These are phyloP conservation scores for Wickerhamomyces bovis DNA, from an alignment of 805 yeast genomes.

Conservation along the genomic window DNA sequence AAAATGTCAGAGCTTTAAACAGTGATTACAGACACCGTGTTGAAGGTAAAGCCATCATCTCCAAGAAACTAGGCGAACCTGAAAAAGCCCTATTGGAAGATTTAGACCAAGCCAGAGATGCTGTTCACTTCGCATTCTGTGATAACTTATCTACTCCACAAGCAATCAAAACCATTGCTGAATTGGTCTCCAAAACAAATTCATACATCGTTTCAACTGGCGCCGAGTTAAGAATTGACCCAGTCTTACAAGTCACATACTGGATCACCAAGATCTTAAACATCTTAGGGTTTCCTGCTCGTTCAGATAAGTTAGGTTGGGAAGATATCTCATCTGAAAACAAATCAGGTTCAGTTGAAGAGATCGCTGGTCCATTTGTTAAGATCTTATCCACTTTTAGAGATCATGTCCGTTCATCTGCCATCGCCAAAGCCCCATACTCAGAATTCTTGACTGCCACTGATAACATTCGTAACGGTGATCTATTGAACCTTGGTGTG, in stretches of 20 bases:
- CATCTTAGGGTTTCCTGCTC: conserved; percentile 69
- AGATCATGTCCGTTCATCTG: conserved; percentile 69
- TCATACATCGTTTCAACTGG: conserved; percentile 59
- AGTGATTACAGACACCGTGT: conserved; percentile 53
- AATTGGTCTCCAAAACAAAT: conserved; percentile 66
- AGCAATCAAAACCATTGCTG: conserved; percentile 60
- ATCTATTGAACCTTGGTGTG: conserved; percentile 68
- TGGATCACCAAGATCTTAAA: conserved; percentile 68
- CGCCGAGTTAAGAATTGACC: conserved; percentile 54
- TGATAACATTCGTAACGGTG: conserved; percentile 68
- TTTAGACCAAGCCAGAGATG: conserved; percentile 45
- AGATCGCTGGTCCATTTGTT: conserved; percentile 70
- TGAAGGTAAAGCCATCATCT: conserved; percentile 42
- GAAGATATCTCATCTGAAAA: conserved; percentile 27
- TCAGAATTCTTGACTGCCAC: conserved; percentile 57
- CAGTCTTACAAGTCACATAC: conserved; percentile 52
- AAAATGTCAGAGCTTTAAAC: conserved; percentile 76
- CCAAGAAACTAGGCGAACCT: conserved; percentile 50
- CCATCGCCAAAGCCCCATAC: conserved; percentile 53
- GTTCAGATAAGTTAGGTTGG: conserved; percentile 82
- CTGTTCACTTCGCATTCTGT: conserved; percentile 73
- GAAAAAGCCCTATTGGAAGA: conserved; percentile 54
- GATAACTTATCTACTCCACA: conserved; percentile 82
- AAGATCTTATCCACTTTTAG: conserved; percentile 74
- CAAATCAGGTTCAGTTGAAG: conserved; percentile 41